phyloP scores from a whole-genome alignment of 805 yeast genomes.

The Saitoella complicata region DNA sequence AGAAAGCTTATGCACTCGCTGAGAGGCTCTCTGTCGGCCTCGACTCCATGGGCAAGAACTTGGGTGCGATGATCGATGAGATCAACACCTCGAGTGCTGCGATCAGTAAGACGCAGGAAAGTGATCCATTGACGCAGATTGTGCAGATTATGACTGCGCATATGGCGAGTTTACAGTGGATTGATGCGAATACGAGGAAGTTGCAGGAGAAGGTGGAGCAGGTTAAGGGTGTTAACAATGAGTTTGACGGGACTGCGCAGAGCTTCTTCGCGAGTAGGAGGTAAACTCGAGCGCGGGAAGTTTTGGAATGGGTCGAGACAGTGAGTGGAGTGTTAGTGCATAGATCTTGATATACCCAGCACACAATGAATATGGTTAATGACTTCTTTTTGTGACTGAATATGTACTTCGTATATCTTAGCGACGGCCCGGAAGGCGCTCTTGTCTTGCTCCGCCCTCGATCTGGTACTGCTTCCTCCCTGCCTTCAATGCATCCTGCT shows the following conservation, averaged over 20 bases:
- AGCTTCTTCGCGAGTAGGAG: no score
- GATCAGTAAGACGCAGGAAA: conserved; percentile 15
- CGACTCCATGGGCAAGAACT: conserved; percentile 59
- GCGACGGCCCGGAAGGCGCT: conserved; percentile 36
- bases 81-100: conserved; percentile 39
- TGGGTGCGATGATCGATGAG: conserved; percentile 60
- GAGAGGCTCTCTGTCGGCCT: conserved; percentile 69
- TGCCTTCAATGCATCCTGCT: neutral
- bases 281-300: no score
- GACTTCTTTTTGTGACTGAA: no score
- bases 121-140: conserved; percentile 27
- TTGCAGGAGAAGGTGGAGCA: conserved; percentile 29
- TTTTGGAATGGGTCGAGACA: no score
- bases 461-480: neutral
- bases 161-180: conserved; percentile 73
- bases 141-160: conserved; percentile 75
- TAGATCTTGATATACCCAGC: no score
- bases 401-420: conserved; percentile 13
- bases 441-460: conserved; percentile 5
- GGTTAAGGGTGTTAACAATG: no score
- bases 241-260: no score
- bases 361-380: no score
- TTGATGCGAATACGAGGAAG: conserved; percentile 55
- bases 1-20: conserved; percentile 75
- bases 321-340: no score